Base-by-base conservation (phyloP, 805 yeast genomes). In the Barnettozyma populi region DNA sequence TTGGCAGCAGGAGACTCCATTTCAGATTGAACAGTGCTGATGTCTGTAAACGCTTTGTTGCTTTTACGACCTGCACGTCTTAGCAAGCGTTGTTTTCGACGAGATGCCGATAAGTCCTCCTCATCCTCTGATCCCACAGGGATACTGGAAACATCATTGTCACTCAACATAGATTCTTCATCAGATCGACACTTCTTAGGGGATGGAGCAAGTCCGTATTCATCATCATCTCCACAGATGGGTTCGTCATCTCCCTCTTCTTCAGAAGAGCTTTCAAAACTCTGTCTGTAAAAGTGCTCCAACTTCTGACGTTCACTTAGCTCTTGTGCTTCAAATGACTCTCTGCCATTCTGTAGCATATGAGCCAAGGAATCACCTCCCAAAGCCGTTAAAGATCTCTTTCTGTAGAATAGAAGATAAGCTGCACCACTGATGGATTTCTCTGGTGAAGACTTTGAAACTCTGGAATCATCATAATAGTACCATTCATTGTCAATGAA, bases 381-480 rank as follows among this genome's bases (percentile, higher is more conserved):
- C 24, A 79, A 57, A 13, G 64, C 63, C 4, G 53, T 57, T 0
- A 57, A 31, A 0, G 72, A 56, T 29, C 72, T 68, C 50, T 81
- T 81, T 52, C 90, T 74, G 66, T 94, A 92, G 59, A 94, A 92
- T 45, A 92, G 66, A 49, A 92, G 69, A 64, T 92, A 92, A 0
- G 98, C 98, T 3, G 95, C 88, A 1, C 87, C 83, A 7, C 83
- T 75, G 10, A 87, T 68, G 9, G 86, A 67, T 20, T 79, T 75
- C 25, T 72, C 72, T 0, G 95, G 86, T 43, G 77, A 73, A 0
- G 81, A 73, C 18, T 70, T 70, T 0, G 79, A 66, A 1, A 90
- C 97, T 29, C 84, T 67, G 2, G 95, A 81, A 62, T 92, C 99
- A 62, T 92, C 90, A 63, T 76, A 92, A 62, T 90, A 86, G 62